Conservation (phyloP, 768 basidiomycete genomes). For the Phlebiopsis flavidoalba region DNA sequence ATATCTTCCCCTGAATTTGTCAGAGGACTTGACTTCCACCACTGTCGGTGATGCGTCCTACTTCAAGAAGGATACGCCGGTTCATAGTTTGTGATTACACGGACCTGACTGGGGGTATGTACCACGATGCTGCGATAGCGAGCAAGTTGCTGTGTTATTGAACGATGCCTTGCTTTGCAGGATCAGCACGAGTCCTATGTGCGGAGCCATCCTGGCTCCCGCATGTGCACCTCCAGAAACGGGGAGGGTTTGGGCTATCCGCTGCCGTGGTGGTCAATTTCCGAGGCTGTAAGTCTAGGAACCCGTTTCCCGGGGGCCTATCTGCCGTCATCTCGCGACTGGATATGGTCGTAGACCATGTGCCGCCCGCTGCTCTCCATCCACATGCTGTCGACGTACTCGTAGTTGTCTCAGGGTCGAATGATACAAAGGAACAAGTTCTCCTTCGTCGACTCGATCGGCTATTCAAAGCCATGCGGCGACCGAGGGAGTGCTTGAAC, state of each 20-base stretch:
- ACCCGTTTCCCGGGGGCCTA: background rate
- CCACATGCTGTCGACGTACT: background rate
- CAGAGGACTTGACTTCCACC: conserved; percentile 67
- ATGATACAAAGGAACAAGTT: background rate
- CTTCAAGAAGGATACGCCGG: conserved; percentile 37
- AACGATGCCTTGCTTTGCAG: conserved; percentile 30
- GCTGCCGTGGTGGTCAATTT: conserved; percentile 90
- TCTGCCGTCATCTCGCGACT: background rate
- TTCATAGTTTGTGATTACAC: conserved; percentile 53
- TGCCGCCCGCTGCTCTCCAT: background rate
- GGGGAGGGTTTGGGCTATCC: conserved; percentile 89
- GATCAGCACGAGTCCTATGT: conserved; percentile 91
- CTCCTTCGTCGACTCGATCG: background rate
- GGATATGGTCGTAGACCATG: background rate
- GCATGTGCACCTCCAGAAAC: conserved; percentile 61
- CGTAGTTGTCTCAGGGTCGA: background rate
- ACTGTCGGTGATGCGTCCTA: conserved; percentile 29
- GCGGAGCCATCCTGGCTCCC: conserved; percentile 69
- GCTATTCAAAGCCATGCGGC: background rate
- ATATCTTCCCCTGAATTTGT: background rate
- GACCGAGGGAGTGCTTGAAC: background rate
- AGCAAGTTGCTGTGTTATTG: conserved; percentile 4
- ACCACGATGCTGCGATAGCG: conserved; percentile 5
- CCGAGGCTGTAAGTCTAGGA: conserved; percentile 71
- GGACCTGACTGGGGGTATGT: conserved; percentile 41